Base-by-base conservation (phyloP, 805 yeast species). In the Cyberlindnera mississippiensis region DNA sequence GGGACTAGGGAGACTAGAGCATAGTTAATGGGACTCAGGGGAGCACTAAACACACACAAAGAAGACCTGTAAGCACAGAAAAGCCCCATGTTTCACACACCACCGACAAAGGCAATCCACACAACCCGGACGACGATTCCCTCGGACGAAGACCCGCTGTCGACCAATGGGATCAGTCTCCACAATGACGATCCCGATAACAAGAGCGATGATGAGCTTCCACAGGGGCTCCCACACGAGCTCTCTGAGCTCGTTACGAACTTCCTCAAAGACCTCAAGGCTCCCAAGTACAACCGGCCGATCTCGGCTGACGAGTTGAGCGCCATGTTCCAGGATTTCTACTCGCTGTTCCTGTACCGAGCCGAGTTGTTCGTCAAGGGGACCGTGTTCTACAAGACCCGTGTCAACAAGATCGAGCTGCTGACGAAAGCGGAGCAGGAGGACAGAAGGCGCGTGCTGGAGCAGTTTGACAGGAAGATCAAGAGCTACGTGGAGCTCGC, bases 261-360 rank as follows among this genome's bases (percentile, higher is more conserved):
- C n/a, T 57, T 57, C 33, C 16, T 48, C 11, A 39, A 33, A 10
- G 61, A 57, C 19, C 33, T 56, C 8, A 46, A 34, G 15, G 33
- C 39, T 15, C 61, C 61, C 4, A 56, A 50, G 28, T 49, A 54
- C 30, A 27, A 38, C 17, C 47, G 32, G 26, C 61, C 61, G 6
- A 40, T 55, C 30, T 40, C 49, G 1, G 44, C 52, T 6, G 45
- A 42, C 1, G 47, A 54, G 19, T 17, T 56, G 20, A 39, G 50
- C 11, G 13, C 24, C 3, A 28, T 50, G 35, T 54, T 57, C 27
- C 55, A 52, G 29, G 45, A 47, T 24, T 56, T 54, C 35, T 57
- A 56, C 37, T 7, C 20, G 14, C 28, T 36, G 7, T 51, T 53
- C 36, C 37, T 33, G 9, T 8, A 35, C 6, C 36, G 27, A 11